Evolutionary conservation across 148 eudicot species (phyloP).

Genomic region (Camellia granthamiana): DNA sequence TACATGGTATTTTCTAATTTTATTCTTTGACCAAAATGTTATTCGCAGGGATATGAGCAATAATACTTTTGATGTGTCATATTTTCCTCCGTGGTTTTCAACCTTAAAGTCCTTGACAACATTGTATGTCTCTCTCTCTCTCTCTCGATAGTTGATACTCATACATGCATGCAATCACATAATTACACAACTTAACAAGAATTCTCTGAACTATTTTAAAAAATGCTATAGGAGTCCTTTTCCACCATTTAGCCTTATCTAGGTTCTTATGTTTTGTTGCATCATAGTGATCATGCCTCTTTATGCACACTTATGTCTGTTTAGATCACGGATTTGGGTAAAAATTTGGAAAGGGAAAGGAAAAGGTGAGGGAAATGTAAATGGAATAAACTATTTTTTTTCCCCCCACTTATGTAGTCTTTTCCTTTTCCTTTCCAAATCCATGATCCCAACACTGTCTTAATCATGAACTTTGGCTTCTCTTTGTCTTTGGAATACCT

Average conservation of each 20-base stretch:
- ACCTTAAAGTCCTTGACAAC: conserved; percentile 44
- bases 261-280: not conserved
- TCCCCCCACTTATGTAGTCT: too few relatives aligned
- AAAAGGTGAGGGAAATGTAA: too few relatives aligned
- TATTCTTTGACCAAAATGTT: not conserved
- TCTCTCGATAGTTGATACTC: too few relatives aligned
- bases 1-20: too few relatives aligned
- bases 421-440: too few relatives aligned
- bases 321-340: too few relatives aligned
- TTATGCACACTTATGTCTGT: not conserved
- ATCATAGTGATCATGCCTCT: not conserved
- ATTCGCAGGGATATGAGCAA: conserved; percentile 64
- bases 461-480: not conserved
- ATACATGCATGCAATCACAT: too few relatives aligned
- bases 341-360: too few relatives aligned
- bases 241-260: not conserved
- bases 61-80: conserved; percentile 40
- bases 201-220: not conserved
- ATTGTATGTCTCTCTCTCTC: too few relatives aligned
- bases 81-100: conserved; percentile 47
- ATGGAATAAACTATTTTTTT: too few relatives aligned
- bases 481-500: not conserved
- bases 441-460: too few relatives aligned
- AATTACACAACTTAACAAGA: too few relatives aligned
- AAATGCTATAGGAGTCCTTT: not conserved